Conservation (phyloP, 306 rosid species). For the Gillenia trifoliata region DNA sequence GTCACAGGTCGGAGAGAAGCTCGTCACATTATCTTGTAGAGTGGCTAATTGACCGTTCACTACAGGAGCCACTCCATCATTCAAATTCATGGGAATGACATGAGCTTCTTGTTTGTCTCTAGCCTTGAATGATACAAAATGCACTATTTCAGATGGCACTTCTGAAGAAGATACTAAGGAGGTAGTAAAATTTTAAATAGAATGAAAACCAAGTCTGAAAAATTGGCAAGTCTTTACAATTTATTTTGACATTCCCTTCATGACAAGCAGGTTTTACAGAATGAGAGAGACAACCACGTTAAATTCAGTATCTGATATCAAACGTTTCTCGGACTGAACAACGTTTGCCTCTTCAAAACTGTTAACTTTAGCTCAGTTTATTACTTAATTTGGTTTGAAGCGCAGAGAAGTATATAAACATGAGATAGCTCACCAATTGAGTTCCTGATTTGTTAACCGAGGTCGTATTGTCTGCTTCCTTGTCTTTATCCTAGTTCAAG, state of each 20-base stretch:
- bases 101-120: conserved; percentile 23
- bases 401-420: conserved; percentile 11
- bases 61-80: conserved; percentile 22
- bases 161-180: neutral
- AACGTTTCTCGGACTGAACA: conserved; percentile 21
- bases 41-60: conserved; percentile 19
- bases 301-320: conserved; percentile 24
- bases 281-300: conserved; percentile 24
- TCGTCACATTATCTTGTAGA: conserved; percentile 23
- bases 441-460: conserved; percentile 24
- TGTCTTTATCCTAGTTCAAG: conserved; percentile 47
- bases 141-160: neutral
- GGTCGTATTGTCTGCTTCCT: conserved; percentile 37
- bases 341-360: conserved; percentile 24
- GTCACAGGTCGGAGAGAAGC: conserved; percentile 7
- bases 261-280: conserved; percentile 10
- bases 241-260: conserved; percentile 22
- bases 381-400: neutral
- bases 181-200: neutral
- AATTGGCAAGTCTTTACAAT: conserved; percentile 13
- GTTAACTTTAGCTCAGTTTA: conserved; percentile 14
- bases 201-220: neutral
- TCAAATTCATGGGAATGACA: conserved; percentile 26
- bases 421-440: conserved; percentile 46
- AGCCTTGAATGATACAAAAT: conserved; percentile 26